Percentiles rank a stretch among this genome's conserved stretches.
Conservation (phyloP, 1,284 basidiomycete genomes). For the Agaricales sp. region DNA sequence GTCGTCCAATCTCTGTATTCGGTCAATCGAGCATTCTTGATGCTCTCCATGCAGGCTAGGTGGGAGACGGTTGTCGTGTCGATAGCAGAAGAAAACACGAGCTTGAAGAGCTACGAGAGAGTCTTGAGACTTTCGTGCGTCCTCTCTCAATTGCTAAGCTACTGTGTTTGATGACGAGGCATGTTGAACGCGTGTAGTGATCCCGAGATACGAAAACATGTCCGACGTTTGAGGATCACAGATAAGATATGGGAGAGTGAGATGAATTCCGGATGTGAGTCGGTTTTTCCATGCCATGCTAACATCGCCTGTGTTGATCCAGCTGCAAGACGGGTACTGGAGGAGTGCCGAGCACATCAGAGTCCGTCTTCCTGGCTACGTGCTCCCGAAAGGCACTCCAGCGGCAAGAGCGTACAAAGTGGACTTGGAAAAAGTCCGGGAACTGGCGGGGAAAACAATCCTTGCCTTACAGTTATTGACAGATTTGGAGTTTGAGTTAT, state of each 20-base stretch:
- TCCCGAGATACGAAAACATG: not conserved
- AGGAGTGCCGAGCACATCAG: not conserved
- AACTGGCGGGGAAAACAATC: not conserved
- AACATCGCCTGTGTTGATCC: not conserved
- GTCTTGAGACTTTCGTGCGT: not conserved
- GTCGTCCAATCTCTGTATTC: conserved; percentile 15
- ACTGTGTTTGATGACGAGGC: not conserved
- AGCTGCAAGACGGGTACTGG: not conserved
- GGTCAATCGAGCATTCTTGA: conserved; percentile 21
- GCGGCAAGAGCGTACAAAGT: not conserved
- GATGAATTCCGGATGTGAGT: not conserved
- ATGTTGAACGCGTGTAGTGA: not conserved
- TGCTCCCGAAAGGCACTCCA: not conserved
- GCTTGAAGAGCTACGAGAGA: not conserved
- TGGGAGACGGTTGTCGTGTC: conserved; percentile 8
- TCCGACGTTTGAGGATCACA: not conserved
- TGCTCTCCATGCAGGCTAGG: conserved; percentile 17
- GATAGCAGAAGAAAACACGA: not conserved
- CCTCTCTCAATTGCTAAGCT: no score
- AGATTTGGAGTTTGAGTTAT: no score
- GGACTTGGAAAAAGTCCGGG: not conserved
- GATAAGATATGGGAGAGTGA: not conserved
- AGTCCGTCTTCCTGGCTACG: not conserved
- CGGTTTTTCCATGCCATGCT: no score
- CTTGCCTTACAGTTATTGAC: no score